Base-by-base conservation (phyloP, 2,329 filamentous ascomycete genomes). In the Claviceps quebecensis region DNA sequence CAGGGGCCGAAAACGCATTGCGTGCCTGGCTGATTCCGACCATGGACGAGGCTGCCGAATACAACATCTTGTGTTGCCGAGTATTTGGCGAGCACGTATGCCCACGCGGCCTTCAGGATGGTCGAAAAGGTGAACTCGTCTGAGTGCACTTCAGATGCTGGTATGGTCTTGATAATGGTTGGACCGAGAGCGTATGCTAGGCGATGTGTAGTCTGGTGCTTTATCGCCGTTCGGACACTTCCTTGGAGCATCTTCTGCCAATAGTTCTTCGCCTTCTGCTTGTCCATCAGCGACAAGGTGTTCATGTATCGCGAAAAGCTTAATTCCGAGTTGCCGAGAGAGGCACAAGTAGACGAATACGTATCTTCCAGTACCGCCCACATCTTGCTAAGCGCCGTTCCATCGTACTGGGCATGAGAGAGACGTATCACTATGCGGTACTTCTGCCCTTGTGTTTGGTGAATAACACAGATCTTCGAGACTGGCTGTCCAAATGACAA, bases 11-110 rank as follows among this genome's bases (percentile, higher is more conserved):
- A 47, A 7, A 47, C 34, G 13, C 38, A 44, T 36, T 51, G 49
- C 22, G 49, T 51, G 36, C 49, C 49, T 7, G 49, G 49, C 49
- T 51, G 36, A 23, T 51, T 47, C 16, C 49, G 49, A 36, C 49
- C 49, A 22, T 51, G 49, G 11, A 23, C 26, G 5, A 51, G 44
- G n/a, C 13, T 51, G 44, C 49, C 49, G 26, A 51, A 51, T 4
- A 51, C 49, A n/a, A 51, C 44, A 23, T 51, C 49, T 2, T 47
- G 6, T 14, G 36, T 51, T 19, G 49, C 49, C 1, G 49, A 51
- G 11, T 36, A 22, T 22, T 26, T 39, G 6, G 49, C 49, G 22
- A 47, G 49, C 7, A 51, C 49, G 26, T 51, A 47, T 7, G 49
- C 45, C 44, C 44, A 51, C 5, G 44, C 44, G 1, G 44, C 44